These are phyloP conservation scores for Calcarisporium arbuscula DNA, from an alignment of 2,329 filamentous ascomycete species.

Conservation along the genomic window DNA sequence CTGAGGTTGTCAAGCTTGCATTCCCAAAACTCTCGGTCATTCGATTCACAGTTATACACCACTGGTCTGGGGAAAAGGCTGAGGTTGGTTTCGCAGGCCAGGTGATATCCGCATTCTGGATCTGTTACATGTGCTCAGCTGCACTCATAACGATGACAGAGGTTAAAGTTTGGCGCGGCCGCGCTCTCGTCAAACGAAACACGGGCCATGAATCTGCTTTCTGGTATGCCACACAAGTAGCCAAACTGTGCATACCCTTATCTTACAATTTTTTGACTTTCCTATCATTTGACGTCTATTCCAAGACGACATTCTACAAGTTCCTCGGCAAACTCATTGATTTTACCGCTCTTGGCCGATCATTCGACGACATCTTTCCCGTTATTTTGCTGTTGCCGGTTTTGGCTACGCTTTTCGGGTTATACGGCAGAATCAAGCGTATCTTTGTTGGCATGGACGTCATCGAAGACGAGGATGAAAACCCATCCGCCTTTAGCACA, in stretches of 20 bases:
- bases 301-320: slow-evolving; percentile 74
- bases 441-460: slow-evolving; percentile 72
- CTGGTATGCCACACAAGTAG: slow-evolving; percentile 92
- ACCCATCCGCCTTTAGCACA: slow-evolving; percentile 60
- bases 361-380: slow-evolving; percentile 86
- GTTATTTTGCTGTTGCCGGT: slow-evolving; percentile 83
- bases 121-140: slow-evolving; percentile 92
- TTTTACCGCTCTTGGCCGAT: slow-evolving; percentile 72
- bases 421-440: slow-evolving; percentile 77
- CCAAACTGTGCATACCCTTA: slow-evolving; percentile 84
- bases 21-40: slow-evolving; percentile 69
- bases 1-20: slow-evolving; percentile 81
- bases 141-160: slow-evolving; percentile 84
- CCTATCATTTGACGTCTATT: slow-evolving; percentile 64
- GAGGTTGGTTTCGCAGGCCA: slow-evolving; percentile 84
- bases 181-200: slow-evolving; percentile 81
- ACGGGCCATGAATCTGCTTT: slow-evolving; percentile 91
- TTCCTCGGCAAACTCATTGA: slow-evolving; percentile 82
- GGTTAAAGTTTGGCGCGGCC: slow-evolving; percentile 95
- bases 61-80: slow-evolving; percentile 63
- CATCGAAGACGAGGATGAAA: slow-evolving; percentile 67
- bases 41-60: slow-evolving; percentile 63
- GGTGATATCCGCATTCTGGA: slow-evolving; percentile 76
- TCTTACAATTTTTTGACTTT: slow-evolving; percentile 97
- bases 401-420: slow-evolving; percentile 75